Evolutionary conservation across 2,329 filamentous ascomycete species (phyloP).

Genomic region (Fusarium lyarnte): DNA sequence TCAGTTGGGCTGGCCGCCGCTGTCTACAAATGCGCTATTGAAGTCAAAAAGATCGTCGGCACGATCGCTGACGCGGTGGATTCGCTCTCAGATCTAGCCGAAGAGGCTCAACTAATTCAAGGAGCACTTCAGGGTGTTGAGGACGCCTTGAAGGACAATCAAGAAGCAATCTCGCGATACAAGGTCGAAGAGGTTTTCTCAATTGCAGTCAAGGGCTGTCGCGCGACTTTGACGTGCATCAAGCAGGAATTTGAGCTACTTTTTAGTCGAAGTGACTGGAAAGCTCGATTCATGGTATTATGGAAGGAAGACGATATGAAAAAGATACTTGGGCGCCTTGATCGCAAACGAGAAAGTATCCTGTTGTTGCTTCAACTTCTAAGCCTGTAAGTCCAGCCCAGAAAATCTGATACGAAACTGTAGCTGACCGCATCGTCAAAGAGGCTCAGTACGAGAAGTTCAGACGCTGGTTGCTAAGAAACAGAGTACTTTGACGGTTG

Average conservation of each 20-base stretch:
- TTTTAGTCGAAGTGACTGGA: fast-evolving
- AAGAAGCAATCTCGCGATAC: background rate
- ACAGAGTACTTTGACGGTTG: fast-evolving
- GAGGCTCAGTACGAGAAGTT: background rate
- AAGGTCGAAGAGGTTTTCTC: background rate
- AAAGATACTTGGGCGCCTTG: background rate
- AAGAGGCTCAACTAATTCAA: background rate
- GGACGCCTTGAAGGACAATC: fast-evolving
- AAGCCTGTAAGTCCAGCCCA: background rate
- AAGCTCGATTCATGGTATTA: fast-evolving
- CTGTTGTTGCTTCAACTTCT: background rate
- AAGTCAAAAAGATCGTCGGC: background rate
- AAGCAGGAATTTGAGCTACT: background rate
- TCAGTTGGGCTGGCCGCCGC: background rate
- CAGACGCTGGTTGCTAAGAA: background rate
- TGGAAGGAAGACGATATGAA: fast-evolving
- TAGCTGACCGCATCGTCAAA: background rate
- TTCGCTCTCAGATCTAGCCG: fast-evolving
- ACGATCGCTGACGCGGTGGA: fast-evolving
- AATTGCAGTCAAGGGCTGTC: background rate
- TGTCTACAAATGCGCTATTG: background rate
- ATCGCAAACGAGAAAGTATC: background rate
- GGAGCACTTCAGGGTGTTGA: fast-evolving
- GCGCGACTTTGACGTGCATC: fast-evolving
- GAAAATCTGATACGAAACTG: fast-evolving